Percentiles rank a stretch among this genome's conserved stretches.
phyloP scores from a whole-genome alignment of 768 basidiomycete species.

The Russula sp. region DNA sequence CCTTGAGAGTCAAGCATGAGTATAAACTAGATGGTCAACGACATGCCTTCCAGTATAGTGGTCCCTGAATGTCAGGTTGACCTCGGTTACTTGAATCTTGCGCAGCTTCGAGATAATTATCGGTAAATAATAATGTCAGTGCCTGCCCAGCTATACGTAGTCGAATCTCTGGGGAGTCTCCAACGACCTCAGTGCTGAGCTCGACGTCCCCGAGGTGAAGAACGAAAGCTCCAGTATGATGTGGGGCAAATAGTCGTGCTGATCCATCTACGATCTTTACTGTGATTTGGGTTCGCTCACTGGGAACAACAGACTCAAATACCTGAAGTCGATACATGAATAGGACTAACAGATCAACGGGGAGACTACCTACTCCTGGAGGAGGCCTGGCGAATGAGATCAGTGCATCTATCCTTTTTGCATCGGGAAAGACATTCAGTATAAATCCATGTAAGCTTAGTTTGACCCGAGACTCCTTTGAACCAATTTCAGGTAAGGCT shows the following conservation, averaged over 20 bases:
- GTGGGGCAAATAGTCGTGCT: conserved; percentile 49
- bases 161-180: conserved; percentile 49
- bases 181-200: conserved; percentile 67
- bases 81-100: conserved; percentile 24
- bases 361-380: conserved; percentile 60
- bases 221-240: conserved; percentile 57
- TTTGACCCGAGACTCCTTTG: conserved; percentile 76
- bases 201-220: conserved; percentile 56
- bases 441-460: conserved; percentile 58
- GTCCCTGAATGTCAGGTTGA: background rate
- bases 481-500: conserved; percentile 46
- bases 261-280: conserved; percentile 62
- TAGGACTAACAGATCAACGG: background rate
- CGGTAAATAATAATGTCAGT: conserved; percentile 46
- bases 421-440: conserved; percentile 51
- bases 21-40: background rate
- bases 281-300: conserved; percentile 70
- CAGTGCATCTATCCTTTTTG: conserved; percentile 57
- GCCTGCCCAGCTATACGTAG: conserved; percentile 44
- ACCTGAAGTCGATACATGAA: conserved; percentile 40
- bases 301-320: conserved; percentile 90
- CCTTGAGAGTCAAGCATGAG: background rate
- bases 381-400: conserved; percentile 68
- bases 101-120: conserved; percentile 36
- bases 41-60: conserved; percentile 58